Evolutionary conservation across 495 filamentous ascomycete species (phyloP).

Genomic region (Clohesyomyces aquaticus): DNA sequence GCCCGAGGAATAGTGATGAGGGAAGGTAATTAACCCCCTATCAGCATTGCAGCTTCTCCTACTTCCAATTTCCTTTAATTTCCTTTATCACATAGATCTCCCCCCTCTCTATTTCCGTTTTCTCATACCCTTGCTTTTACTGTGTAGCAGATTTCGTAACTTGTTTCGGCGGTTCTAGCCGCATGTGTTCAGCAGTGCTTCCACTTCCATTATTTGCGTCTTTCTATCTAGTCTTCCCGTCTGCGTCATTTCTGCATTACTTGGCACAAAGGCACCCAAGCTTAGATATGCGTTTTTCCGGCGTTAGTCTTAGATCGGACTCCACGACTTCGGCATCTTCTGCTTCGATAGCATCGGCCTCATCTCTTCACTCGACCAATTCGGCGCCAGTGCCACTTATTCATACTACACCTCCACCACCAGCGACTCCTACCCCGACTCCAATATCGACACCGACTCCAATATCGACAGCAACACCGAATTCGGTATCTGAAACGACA

Average conservation of each 20-base stretch:
- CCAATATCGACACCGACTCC: too few species aligned
- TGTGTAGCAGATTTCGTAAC: too few species aligned
- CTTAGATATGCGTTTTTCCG: background rate
- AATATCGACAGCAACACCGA: too few species aligned
- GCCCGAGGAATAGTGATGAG: conserved; percentile 18
- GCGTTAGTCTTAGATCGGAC: conserved; percentile 8
- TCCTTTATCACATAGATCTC: too few species aligned
- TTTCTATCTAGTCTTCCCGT: too few species aligned
- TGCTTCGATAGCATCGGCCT: background rate
- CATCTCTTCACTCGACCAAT: background rate
- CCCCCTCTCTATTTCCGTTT: background rate
- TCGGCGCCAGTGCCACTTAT: too few species aligned
- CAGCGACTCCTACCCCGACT: too few species aligned
- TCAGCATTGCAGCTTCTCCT: background rate
- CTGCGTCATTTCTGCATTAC: background rate
- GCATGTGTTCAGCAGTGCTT: too few species aligned
- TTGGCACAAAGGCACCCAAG: background rate
- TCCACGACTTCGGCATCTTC: conserved; percentile 1
- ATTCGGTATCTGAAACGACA: too few species aligned
- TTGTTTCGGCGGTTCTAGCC: too few species aligned
- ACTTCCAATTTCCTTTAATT: conserved; percentile 1
- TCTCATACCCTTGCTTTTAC: too few species aligned
- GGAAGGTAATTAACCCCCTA: conserved; percentile 32
- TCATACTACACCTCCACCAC: background rate
- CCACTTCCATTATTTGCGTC: too few species aligned